Evolutionary conservation across 306 rosid species (phyloP).

Genomic region (Pyrus betulifolia): DNA sequence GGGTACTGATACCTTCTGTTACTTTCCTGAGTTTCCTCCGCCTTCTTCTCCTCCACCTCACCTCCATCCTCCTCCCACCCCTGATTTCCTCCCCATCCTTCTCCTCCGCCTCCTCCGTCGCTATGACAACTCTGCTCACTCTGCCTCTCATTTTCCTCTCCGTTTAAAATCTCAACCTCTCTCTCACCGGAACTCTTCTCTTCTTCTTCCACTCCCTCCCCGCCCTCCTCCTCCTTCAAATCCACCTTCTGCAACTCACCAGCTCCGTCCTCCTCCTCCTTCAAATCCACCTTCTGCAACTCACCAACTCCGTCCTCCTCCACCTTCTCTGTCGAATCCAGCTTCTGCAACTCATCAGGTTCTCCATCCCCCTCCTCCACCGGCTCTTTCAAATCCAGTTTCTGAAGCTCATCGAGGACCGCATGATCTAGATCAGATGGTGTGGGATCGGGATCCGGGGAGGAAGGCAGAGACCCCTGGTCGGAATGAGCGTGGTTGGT

Average conservation of each 20-base stretch:
- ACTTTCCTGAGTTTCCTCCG: conserved; percentile 6
- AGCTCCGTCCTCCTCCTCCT: not conserved
- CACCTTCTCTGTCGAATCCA: conserved; percentile 1
- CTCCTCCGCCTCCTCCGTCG: conserved; percentile 22
- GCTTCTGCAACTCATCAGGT: conserved; percentile 5
- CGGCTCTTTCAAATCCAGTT: conserved; percentile 33
- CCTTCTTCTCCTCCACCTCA: conserved; percentile 18
- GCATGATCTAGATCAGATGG: conserved; percentile 30
- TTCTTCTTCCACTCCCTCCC: not conserved
- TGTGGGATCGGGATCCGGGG: conserved; percentile 25
- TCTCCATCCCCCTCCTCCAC: not conserved
- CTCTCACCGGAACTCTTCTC: conserved; percentile 10
- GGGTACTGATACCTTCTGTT: conserved; percentile 42
- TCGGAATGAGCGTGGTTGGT: not conserved
- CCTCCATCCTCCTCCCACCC: conserved; percentile 23
- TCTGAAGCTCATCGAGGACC: not conserved
- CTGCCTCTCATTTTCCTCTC: conserved; percentile 16
- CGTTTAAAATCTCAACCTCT: not conserved
- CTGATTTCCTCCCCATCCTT: not conserved
- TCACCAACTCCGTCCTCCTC: conserved; percentile 16
- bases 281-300: conserved; percentile 31
- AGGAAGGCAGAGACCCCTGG: conserved; percentile 10
- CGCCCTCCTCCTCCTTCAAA: conserved; percentile 19
- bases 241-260: conserved; percentile 20
- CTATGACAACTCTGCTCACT: conserved; percentile 12